Evolutionary conservation across 768 basidiomycete species (phyloP), one percentile per base, ranked within the genome.

Genomic region (Hebeloma cylindrosporum): DNA sequence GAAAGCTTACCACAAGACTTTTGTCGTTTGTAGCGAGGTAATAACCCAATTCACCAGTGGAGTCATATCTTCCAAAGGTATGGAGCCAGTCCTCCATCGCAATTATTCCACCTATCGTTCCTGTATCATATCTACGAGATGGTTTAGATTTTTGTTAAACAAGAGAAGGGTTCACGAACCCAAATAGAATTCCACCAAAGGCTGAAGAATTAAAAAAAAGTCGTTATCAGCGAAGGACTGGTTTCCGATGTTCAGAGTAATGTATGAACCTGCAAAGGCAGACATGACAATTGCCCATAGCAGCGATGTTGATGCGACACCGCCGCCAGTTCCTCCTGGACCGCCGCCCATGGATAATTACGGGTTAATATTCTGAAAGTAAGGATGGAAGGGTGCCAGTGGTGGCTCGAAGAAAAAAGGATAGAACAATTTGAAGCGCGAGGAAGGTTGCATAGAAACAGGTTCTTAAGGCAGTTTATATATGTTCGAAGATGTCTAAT

Each of bases 61-160:
- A n/a, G 35, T 50, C 47, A 17, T 42, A 47, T 18, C 9, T 17
- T 43, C 74, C 78, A 50, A 79, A 80, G 2, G 71, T 71, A 30
- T 65, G 41, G 45, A 82, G 60, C 70, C 77, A 78, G 27, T 80
- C 68, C 56, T 70, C 53, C 75, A 85, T 85, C 41, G 70, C 76
- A 36, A 75, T 78, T 56, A 88, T 71, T 62, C 88, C 89, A 46
- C 76, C 76, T 68, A 91, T 90, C 51, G 75, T 78, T 54, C 89
- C 89, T 37, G 88, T 87, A 65, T 90, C 88, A 63, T 88, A 91
- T 25, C 49, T 47, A 13, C 5, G 14, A 28, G 14, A 29, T 2
- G 2, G n/a, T 13, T 40, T 16, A 34, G 18, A 7, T 34, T 21
- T 30, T 2, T 7, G 14, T 18, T 23, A 9, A 22, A 11, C 16